Evolutionary conservation across 2,329 filamentous ascomycete species (phyloP).

Genomic region (Stromatinia cepivora): DNA sequence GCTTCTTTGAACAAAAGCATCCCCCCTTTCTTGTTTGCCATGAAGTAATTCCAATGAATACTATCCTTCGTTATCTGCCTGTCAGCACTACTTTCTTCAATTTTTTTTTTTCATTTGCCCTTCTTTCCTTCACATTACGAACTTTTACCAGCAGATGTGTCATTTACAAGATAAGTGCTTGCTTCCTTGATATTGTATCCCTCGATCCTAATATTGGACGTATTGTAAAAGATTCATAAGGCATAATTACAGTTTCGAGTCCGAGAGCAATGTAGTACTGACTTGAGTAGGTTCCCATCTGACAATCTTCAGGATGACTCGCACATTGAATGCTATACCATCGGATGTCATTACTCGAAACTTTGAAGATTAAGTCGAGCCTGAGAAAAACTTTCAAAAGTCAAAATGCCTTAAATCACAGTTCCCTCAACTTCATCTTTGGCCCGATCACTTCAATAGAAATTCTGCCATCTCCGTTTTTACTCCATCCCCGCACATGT

Average conservation of each 20-base stretch:
- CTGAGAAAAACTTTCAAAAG: neutral
- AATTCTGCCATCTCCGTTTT: neutral
- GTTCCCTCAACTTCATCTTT: neutral
- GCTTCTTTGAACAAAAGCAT: neutral
- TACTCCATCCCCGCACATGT: neutral
- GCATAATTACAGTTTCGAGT: neutral
- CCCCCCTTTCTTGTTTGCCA: neutral
- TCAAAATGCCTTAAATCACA: neutral
- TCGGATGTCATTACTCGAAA: neutral
- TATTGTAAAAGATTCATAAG: too few species aligned
- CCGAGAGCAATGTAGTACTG: neutral
- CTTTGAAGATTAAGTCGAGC: neutral
- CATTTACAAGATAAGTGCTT: too few species aligned
- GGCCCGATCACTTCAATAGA: neutral
- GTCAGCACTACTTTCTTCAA: neutral
- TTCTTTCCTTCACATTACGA: neutral
- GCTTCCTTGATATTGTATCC: fast-evolving
- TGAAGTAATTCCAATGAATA: neutral
- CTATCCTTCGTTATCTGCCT: too few species aligned
- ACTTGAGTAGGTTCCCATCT: neutral
- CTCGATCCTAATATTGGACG: too few species aligned
- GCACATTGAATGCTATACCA: neutral
- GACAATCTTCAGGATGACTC: neutral
- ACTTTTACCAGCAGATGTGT: too few species aligned
- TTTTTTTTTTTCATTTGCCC: neutral